These are phyloP conservation scores for Kazachstania kunashirensis DNA, from an alignment of 805 yeast genomes.

Conservation along the genomic window DNA sequence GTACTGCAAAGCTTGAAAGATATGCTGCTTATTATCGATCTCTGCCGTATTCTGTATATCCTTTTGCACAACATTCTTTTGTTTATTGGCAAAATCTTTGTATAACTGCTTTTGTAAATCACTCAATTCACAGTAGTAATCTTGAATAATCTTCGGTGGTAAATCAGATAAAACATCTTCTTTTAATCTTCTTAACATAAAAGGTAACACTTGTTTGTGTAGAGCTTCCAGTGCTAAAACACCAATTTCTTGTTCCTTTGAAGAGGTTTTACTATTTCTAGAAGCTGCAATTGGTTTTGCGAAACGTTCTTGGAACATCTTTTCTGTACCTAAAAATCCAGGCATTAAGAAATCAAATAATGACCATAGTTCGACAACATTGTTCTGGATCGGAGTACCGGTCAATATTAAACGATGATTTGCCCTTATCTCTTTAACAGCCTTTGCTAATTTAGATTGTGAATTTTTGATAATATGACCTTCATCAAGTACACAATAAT, in stretches of 20 bases:
- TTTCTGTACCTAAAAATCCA: constrained; percentile 93
- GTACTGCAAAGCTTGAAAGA: constrained; percentile 94
- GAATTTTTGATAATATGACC: constrained; percentile 96
- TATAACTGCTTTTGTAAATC: constrained; percentile 82
- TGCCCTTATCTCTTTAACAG: constrained; percentile 74
- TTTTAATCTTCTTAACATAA: constrained; percentile 88
- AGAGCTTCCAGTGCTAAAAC: constrained; percentile 91
- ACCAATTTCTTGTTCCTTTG: constrained; percentile 94
- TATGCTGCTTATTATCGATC: constrained; percentile 67
- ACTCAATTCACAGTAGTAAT: constrained; percentile 91
- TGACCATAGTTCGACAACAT: constrained; percentile 95
- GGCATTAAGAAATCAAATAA: constrained; percentile 97
- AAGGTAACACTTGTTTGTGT: constrained; percentile 94
- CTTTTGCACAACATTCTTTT: constrained; percentile 57
- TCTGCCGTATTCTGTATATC: constrained; percentile 45
- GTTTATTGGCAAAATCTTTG: constrained; percentile 81
- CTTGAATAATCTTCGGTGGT: constrained; percentile 98
- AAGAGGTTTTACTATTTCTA: constrained; percentile 75
- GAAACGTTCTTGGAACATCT: constrained; percentile 85
- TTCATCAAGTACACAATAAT: constrained; percentile 93
- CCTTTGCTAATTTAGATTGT: constrained; percentile 73
- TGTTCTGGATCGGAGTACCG: constrained; percentile 97
- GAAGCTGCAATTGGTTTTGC: constrained; percentile 97
- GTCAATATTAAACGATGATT: constrained; percentile 86
- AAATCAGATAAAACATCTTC: constrained; percentile 92